phyloP scores from a whole-genome alignment of 768 basidiomycete species.

The Boletellus sp. region DNA sequence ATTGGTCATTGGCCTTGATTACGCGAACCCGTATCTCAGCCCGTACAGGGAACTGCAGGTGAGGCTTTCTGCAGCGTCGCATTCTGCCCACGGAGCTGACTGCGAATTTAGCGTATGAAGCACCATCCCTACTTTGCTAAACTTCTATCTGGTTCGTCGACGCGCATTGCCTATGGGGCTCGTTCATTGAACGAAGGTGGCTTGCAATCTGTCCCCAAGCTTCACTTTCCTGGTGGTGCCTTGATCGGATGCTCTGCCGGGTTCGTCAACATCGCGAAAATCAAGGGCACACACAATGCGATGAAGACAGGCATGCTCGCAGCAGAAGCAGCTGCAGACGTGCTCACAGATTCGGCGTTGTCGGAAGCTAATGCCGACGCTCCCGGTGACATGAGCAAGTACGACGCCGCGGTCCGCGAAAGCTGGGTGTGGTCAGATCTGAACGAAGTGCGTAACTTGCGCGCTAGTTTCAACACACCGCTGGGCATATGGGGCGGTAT shows the following conservation, averaged over 20 bases:
- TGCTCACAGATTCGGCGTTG: conserved; percentile 37
- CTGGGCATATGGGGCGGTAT: conserved; percentile 88
- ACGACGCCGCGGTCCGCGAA: conserved; percentile 62
- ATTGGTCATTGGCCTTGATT: conserved; percentile 91
- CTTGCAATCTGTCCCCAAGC: conserved; percentile 82
- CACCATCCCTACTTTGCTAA: conserved; percentile 89
- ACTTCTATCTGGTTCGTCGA: conserved; percentile 68
- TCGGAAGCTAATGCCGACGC: not conserved
- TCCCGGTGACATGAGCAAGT: conserved; percentile 63
- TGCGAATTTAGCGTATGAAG: conserved; percentile 68
- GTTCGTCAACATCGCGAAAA: conserved; percentile 94
- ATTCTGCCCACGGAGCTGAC: conserved; percentile 2
- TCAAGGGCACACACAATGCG: conserved; percentile 97
- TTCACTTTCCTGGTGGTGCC: conserved; percentile 90
- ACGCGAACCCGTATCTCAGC: conserved; percentile 87
- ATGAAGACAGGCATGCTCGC: conserved; percentile 99
- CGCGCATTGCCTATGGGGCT: conserved; percentile 87
- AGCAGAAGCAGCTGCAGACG: conserved; percentile 79
- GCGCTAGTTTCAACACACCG: conserved; percentile 79
- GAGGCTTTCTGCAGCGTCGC: conserved; percentile 18
- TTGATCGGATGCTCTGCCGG: conserved; percentile 94
- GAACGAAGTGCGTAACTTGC: conserved; percentile 84
- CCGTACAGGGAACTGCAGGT: conserved; percentile 95
- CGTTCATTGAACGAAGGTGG: conserved; percentile 92
- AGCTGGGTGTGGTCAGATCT: conserved; percentile 89